A percentile compares a stretch with the other conserved stretches of the same genome.
These are phyloP conservation scores for Solanum boliviense DNA, from an alignment of 257 asterid genomes.

Conservation along the genomic window DNA sequence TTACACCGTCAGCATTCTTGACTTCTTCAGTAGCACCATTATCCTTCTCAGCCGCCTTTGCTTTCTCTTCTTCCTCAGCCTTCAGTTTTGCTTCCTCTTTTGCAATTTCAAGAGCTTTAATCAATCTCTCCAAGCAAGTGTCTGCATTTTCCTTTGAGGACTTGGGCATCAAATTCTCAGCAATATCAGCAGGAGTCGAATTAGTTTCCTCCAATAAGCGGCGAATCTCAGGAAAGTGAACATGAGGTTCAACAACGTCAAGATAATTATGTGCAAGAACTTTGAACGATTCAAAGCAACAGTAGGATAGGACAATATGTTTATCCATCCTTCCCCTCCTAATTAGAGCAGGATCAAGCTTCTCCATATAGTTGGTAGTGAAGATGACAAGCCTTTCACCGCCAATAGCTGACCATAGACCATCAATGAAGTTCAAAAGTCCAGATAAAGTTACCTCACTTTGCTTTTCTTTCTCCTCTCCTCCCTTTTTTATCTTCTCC, in stretches of 20 bases:
- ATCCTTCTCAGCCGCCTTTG: not conserved
- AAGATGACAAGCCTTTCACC: not conserved
- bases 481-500: not conserved
- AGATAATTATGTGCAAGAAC: not conserved
- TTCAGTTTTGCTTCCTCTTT: not conserved
- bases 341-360: not conserved
- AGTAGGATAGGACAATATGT: not conserved
- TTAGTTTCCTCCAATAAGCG: not conserved
- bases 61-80: not conserved
- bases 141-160: not conserved
- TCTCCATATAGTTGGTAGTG: not conserved
- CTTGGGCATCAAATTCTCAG: constrained; percentile 1
- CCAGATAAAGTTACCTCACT: not conserved
- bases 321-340: not conserved
- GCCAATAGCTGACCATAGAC: not conserved
- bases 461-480: not conserved
- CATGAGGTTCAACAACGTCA: not conserved
- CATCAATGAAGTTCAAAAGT: not conserved
- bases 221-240: not conserved
- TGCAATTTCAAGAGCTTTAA: not conserved
- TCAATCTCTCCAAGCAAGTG: not conserved
- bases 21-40: not conserved
- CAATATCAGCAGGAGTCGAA: not conserved
- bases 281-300: not conserved
- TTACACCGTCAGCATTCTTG: not conserved